Base-by-base conservation (phyloP, 805 yeast genomes). In the Soucietia sequanensis region DNA sequence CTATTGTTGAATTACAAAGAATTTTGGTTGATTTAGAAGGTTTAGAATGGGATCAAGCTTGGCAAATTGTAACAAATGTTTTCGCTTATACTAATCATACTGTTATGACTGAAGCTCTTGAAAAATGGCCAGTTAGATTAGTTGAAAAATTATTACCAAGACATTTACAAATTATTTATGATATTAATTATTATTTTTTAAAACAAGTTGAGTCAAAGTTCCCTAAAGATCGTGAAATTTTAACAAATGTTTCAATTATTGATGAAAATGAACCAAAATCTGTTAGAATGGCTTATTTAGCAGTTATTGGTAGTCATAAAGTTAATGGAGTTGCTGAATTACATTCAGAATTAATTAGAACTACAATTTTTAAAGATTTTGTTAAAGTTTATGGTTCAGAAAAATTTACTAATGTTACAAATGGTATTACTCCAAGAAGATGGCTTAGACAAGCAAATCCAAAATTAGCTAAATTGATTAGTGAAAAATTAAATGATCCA, bases 401-500 rank as follows among this genome's bases (percentile, higher is more conserved):
- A 43, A 86, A 84, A 63, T 89, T 89, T 63, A 85, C 86, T 34
- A 89, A 89, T 52, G 96, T 89, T 42, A 89, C 97, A 32, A 89
- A 89, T 60, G 97, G 97, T 66, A 80, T 89, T 55, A 89, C 97
- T 3, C 96, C 96, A 49, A 80, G 97, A 73, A 81, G 97, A 66
- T 89, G 97, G 97, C 75, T 89, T 56, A 81, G 80, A 58, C 95
- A 89, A 66, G 95, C 96, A 33, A 90, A 89, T 61, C 96, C 97
- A 8, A 72, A 70, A 46, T 70, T 89, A 49, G 75, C 93, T 12
- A 67, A 63, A n/a, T 72, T 89, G 47, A 90, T 29, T 54, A 73
- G 85, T 27, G 72, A 78, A 33, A 80, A 79, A 48, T 70, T 88
- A 34, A 81, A 88, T 18, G 78, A 81, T 40, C 72, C 72, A n/a